Conservation (phyloP, 805 yeast genomes). For the Starmerella khaoyaiensis region DNA sequence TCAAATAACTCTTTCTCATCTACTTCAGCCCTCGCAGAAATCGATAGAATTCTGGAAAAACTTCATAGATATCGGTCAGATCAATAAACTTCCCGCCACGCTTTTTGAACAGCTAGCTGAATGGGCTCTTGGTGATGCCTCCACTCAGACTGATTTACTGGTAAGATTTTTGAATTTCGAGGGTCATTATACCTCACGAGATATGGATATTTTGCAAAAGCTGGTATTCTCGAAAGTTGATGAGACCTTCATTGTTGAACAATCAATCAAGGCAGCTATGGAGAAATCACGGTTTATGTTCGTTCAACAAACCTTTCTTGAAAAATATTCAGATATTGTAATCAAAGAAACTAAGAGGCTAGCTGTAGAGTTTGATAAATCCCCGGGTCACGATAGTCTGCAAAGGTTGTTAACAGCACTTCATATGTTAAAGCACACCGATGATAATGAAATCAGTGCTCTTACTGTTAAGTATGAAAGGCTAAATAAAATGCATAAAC, state of each 20-base stretch:
- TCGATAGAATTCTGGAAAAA: constrained; percentile 3
- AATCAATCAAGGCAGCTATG: constrained; percentile 8
- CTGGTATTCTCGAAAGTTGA: constrained; percentile 11
- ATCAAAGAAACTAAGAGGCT: constrained; percentile 3
- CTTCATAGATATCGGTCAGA: constrained; percentile 6
- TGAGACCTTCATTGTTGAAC: constrained; percentile 3
- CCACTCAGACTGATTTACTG: constrained; percentile 13
- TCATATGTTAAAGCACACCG: constrained; percentile 6
- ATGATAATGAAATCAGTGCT: not conserved
- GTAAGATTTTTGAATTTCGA: constrained; percentile 5
- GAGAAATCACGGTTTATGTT: constrained; percentile 11
- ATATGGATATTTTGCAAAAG: constrained; percentile 7
- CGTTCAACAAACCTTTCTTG: constrained; percentile 1
- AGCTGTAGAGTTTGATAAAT: constrained; percentile 5
- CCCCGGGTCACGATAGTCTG: not conserved
- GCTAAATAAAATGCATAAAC: constrained; percentile 2
- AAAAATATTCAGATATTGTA: constrained; percentile 1
- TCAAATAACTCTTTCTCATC: not conserved
- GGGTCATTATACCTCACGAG: constrained; percentile 4
- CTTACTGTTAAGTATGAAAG: constrained; percentile 1
- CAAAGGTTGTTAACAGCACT: constrained; percentile 8
- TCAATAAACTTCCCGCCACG: constrained; percentile 1
- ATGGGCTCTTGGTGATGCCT: constrained; percentile 14
- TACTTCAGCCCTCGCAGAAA: constrained; percentile 1
- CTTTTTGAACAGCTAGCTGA: constrained; percentile 15